Evolutionary conservation across 352 stramenopile genomes (phyloP), one percentile per base, ranked within the genome.

Genomic region (Globisporangium emineosum): DNA sequence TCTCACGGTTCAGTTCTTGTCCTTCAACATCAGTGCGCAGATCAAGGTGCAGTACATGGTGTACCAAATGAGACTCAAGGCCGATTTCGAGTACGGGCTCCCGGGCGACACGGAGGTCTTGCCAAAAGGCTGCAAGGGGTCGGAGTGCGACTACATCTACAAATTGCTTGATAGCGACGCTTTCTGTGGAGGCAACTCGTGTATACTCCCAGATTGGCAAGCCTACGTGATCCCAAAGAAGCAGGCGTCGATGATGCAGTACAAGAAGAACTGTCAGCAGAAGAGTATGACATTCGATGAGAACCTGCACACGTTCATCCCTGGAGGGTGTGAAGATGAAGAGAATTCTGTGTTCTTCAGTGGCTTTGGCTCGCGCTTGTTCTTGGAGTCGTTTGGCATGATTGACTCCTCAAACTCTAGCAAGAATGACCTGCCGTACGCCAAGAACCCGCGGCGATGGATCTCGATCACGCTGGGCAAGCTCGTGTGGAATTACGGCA

Each of bases 401-500:
- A 50, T 25, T 17, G 29, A 57, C 29, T 13, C 17, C 12, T 47
- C 40, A 12, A 15, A 25, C 15, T 57, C 40, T 17, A 30, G 40
- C 21, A 43, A 62, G 30, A 6, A 45, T 10, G 55, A 56, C 19
- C 15, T 55, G 23, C 57, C 64, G 8, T 70, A 53, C 2, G 59
- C 43, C 4, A 51, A 51, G 51, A 70, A 70, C 33, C 64, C 64
- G 19, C 53, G 51, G 7, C 65, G 70, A 10, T 69, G 58, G 15
- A 58, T 83, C 5, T 19, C 57, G n/a, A 40, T 83, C 23, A 77
- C 74, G 25, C 73, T 83, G 23, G 72, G 66, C 3, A 77, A 71
- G 23, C 53, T 87, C 15, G 75, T 68, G 12, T 87, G 78, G 78
- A 67, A 35, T 29, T 78, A 73, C 43, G 64, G 74, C 21, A 37